These are phyloP conservation scores for Phytophthora sojae DNA, from an alignment of 352 stramenopile genomes.

Conservation along the genomic window DNA sequence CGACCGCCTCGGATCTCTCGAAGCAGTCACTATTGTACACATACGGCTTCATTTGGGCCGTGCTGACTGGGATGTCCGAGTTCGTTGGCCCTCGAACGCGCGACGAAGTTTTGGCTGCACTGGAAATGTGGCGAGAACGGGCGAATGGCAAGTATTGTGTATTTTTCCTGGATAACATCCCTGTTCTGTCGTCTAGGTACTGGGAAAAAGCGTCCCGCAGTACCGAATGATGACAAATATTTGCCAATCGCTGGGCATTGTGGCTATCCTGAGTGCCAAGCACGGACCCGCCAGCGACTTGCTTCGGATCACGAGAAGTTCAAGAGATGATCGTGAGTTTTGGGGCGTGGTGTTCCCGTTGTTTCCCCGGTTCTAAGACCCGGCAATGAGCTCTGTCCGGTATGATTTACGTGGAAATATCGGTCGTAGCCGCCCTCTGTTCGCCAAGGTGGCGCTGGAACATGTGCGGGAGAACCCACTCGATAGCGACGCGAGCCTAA, in stretches of 20 bases:
- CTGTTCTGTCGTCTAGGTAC: background rate
- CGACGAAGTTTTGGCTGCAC: background rate
- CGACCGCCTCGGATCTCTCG: background rate
- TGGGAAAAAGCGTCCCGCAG: background rate
- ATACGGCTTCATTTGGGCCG: background rate
- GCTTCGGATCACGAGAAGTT: background rate
- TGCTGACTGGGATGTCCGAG: background rate
- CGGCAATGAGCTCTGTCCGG: background rate
- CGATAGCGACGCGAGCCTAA: background rate
- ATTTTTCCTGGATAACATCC: constrained; percentile 1
- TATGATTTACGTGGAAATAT: background rate
- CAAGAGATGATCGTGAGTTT: background rate
- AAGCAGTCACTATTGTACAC: background rate
- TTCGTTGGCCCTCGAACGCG: background rate
- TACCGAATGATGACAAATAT: background rate
- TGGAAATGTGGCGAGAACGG: background rate
- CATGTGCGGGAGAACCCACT: background rate
- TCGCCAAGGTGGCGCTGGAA: background rate
- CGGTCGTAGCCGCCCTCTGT: background rate
- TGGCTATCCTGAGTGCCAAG: background rate
- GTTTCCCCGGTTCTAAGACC: background rate
- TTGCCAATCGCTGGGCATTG: background rate
- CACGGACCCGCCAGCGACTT: background rate
- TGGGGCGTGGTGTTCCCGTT: background rate
- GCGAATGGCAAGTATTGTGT: background rate